Percentiles rank a stretch among this genome's conserved stretches.
These are phyloP conservation scores for Hyaloperonospora brassicae DNA, from an alignment of 352 stramenopile species.

Conservation along the genomic window DNA sequence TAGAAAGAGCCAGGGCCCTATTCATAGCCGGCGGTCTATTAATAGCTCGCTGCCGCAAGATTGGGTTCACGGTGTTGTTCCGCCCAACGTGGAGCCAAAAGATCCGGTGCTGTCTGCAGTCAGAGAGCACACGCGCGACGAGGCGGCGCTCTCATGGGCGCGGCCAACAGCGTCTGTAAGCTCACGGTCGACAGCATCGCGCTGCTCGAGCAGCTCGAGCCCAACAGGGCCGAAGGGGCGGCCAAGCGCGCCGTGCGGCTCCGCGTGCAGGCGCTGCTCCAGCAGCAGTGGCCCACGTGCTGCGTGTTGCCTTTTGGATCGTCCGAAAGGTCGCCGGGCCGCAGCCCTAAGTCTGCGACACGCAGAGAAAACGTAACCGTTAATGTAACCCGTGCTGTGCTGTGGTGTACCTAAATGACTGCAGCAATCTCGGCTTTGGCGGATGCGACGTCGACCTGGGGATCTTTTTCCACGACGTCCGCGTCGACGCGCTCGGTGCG, in stretches of 20 bases:
- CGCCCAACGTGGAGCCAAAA: constrained; percentile 1
- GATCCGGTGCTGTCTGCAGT: background rate
- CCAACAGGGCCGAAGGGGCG: constrained; percentile 41
- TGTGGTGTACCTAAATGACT: constrained; percentile 3
- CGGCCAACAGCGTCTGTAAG: constrained; percentile 69
- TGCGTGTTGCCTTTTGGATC: constrained; percentile 66
- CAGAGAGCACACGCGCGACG: background rate
- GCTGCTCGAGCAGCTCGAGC: constrained; percentile 76
- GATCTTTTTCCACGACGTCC: constrained; percentile 72
- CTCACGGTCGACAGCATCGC: constrained; percentile 75
- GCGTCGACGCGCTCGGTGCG: constrained; percentile 46
- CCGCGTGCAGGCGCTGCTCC: constrained; percentile 48
- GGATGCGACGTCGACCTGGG: constrained; percentile 75
- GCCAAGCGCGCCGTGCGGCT: constrained; percentile 40
- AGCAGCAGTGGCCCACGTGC: constrained; percentile 48
- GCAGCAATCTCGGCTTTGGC: constrained; percentile 63
- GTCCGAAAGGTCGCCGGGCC: constrained; percentile 50
- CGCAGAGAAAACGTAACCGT: constrained; percentile 5
- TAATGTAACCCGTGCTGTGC: background rate
- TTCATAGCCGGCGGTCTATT: no score
- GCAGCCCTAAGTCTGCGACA: background rate
- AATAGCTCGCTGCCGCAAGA: no score
- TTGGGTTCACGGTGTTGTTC: background rate
- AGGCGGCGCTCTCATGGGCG: constrained; percentile 43
- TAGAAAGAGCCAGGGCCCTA: no score